Evolutionary conservation across 2,329 filamentous ascomycete species (phyloP).

Genomic region (Phialophora tarda): DNA sequence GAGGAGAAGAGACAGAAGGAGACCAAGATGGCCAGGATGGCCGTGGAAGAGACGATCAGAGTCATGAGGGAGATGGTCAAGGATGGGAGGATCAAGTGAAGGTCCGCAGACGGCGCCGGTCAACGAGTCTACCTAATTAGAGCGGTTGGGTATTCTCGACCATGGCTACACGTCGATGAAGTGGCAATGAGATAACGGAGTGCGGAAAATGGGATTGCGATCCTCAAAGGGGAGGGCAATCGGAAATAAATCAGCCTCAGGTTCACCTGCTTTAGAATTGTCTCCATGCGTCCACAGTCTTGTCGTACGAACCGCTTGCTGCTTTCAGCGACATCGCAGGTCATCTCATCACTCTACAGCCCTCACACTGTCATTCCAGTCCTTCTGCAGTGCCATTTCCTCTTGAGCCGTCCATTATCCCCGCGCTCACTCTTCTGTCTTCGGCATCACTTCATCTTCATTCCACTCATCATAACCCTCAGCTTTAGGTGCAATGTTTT

Average conservation of each 20-base stretch:
- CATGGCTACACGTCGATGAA: not conserved
- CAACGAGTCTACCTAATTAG: not conserved
- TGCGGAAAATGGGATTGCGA: not conserved
- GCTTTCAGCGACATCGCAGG: not conserved
- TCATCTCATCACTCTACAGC: not conserved
- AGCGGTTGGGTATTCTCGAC: not conserved
- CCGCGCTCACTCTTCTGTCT: too few species aligned
- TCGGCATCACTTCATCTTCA: too few species aligned
- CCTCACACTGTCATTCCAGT: not conserved
- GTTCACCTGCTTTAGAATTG: not conserved
- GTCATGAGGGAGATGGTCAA: constrained; percentile 39
- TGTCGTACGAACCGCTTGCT: not conserved
- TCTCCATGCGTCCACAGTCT: not conserved
- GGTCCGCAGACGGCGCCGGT: not conserved
- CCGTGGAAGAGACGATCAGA: constrained; percentile 39
- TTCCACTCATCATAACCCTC: too few species aligned
- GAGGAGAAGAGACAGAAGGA: constrained; percentile 30
- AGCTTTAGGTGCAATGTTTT: too few species aligned
- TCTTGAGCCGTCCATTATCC: not conserved
- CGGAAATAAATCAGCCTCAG: not conserved
- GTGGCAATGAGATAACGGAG: not conserved
- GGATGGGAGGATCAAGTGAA: constrained; percentile 32
- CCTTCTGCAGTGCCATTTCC: not conserved
- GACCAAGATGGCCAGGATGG: constrained; percentile 33
- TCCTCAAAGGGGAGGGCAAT: not conserved